Evolutionary conservation across 2,329 filamentous ascomycete species (phyloP), one percentile per base, ranked within the genome.

Genomic region (Penicillium aurantiogriseum): DNA sequence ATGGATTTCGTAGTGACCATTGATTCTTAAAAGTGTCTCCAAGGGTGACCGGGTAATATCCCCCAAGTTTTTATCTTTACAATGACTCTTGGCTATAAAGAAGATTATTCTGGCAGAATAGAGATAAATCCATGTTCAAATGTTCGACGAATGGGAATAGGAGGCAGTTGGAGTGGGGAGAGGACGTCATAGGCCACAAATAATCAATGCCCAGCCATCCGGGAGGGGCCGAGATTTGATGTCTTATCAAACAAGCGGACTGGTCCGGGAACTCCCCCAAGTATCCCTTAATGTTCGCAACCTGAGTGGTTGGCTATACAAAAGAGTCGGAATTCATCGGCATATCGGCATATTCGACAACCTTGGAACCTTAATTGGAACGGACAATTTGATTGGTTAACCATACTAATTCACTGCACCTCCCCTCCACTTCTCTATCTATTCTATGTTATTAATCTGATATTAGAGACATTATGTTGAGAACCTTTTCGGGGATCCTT

Each of bases 1-100:
- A 50, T 77, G 63, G 42, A 80, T 65, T 42, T 70, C 67, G 59
- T 81, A 82, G 33, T 75, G 73, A 21, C 68, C 29, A 31, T 29
- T 29, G 74, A 54, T 72, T 46, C 19, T 76, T 61, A 56, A 80
- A 78, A 1, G 62, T 51, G 46, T 80, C 76, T 21, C 76, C 77
- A 5, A 81, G 67, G 5, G 62, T 64, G 9, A 78, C 69, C 2
- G 79, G 78, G 63, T 81, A 77, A 50, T 73, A 80, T n/a, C 77
- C 76, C 0, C 77, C n/a, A 4, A 3, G n/a, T n/a, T 21, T 31
- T 10, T 31, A 15, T 43, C 4, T 25, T n/a, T 5, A 42, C 13
- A 43, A n/a, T 31, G n/a, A n/a, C 48, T 43, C 19, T 19, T 51
- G 15, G 11, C 9, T 33, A 43, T 43, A 23, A 17, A 25, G 38